Conservation (phyloP, 2,329 filamentous ascomycete species). For the Talaromyces sp. region DNA sequence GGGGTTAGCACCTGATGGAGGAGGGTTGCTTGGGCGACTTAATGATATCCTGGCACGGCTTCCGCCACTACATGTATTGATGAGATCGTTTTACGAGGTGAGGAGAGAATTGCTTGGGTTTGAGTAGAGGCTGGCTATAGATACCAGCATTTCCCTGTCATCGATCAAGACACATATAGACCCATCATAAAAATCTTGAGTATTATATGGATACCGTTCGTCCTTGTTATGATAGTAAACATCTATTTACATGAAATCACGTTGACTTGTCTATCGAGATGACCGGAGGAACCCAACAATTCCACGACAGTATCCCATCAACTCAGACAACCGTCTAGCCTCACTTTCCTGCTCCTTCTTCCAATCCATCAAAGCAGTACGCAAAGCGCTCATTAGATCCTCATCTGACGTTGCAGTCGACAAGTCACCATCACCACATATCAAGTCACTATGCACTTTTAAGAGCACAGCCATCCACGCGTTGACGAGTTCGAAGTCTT, state of each 20-base stretch:
- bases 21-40: slow-evolving; percentile 16
- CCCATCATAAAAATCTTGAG: background rate
- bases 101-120: slow-evolving; percentile 14
- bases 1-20: slow-evolving; percentile 27
- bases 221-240: background rate
- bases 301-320: slow-evolving; percentile 85
- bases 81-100: slow-evolving; percentile 27
- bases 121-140: background rate
- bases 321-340: slow-evolving; percentile 63
- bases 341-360: slow-evolving; percentile 69
- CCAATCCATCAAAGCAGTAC: slow-evolving; percentile 65
- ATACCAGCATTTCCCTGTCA: background rate
- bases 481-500: slow-evolving; percentile 90
- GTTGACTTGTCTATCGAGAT: slow-evolving; percentile 33
- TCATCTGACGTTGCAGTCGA: slow-evolving; percentile 39
- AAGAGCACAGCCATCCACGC: slow-evolving; percentile 97
- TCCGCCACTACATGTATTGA: slow-evolving; percentile 30
- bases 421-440: slow-evolving; percentile 46
- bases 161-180: background rate
- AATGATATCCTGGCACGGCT: slow-evolving; percentile 25
- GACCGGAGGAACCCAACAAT: slow-evolving; percentile 77
- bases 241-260: background rate
- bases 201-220: background rate
- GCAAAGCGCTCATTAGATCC: slow-evolving; percentile 51
- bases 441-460: slow-evolving; percentile 66